A percentile compares a stretch with the other conserved stretches of the same genome.
Conservation (phyloP, 164 flowering plant species). For the Nymphaea thermarum region DNA sequence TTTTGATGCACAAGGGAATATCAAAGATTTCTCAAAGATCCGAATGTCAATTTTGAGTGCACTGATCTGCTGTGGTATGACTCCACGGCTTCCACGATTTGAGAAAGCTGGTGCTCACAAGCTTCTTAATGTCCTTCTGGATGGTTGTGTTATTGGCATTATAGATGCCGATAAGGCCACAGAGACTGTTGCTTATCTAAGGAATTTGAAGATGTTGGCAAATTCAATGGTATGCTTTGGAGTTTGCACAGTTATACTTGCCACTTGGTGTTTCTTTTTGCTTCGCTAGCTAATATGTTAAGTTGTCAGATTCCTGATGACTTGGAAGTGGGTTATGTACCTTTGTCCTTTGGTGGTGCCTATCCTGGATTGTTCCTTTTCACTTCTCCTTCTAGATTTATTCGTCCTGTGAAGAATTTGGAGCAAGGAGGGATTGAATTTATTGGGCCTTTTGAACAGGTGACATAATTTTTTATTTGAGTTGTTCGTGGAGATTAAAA, state of each 20-base stretch:
- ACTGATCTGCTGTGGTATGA: constrained; percentile 64
- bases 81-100: constrained; percentile 56
- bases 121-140: constrained; percentile 61
- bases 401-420: constrained; percentile 81
- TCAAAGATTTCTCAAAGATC: constrained; percentile 44
- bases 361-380: constrained; percentile 83
- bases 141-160: constrained; percentile 76
- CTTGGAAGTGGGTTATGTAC: constrained; percentile 91
- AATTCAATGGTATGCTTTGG: constrained; percentile 34
- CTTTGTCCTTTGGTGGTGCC: constrained; percentile 69
- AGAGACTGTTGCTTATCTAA: constrained; percentile 51
- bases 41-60: constrained; percentile 34
- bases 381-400: constrained; percentile 78
- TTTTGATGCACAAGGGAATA: constrained; percentile 55
- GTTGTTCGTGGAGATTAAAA: background rate
- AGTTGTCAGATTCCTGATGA: constrained; percentile 66
- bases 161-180: constrained; percentile 36
- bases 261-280: background rate
- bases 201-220: constrained; percentile 52
- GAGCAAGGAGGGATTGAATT: constrained; percentile 56
- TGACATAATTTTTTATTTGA: constrained; percentile 5
- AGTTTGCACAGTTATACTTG: background rate
- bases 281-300: background rate
- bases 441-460: constrained; percentile 98
- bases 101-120: constrained; percentile 68